Evolutionary conservation across 116 monocot genomes (phyloP), one percentile per base, ranked within the genome.

Genomic region (Phalaenopsis hybrid): DNA sequence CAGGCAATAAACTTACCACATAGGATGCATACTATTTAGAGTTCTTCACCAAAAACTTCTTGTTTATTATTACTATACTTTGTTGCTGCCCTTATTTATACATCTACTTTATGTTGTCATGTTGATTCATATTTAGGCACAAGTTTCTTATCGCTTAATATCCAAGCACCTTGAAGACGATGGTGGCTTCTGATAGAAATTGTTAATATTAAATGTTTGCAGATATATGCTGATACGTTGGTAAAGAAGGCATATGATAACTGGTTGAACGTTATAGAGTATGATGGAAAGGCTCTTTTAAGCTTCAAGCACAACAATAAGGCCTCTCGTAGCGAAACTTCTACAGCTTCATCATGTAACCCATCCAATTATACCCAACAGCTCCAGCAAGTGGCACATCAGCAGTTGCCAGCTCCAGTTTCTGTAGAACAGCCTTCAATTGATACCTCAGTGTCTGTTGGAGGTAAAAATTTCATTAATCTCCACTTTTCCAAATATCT

Each of bases 221-320:
- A 90, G 90, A 79, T 88, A 23, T 83, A 68, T 68, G 91, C 83
- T 20, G 91, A 91, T 83, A 45, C 78, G 31, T 76, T 88, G 70
- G 88, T 88, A n/a, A 88, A 87, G 55, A 79, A 81, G 57, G 88
- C 91, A 73, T 88, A 91, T 73, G 91, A 88, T 13, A 88, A 91
- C 48, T 91, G 91, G 87, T 72, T 86, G 86, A 58, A 86, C 41
- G 86, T 77, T 34, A 79, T 89, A 28, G 87, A 85, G 57, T 87
- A 86, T 70, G 89, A 89, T 76, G 83, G 84, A 1, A 76, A 81
- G 3, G 79, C 75, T 21, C 85, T 87, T 16, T 45, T 81, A 49
- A 52, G 74, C 46, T 51, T 76, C 44, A 79, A 82, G 18, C 77
- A 80, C 57, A 78, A 37, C 33, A 78, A 83, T 75, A 82, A 83